Conservation (phyloP, 2,329 filamentous ascomycete species). For the Alternaria longipes region DNA sequence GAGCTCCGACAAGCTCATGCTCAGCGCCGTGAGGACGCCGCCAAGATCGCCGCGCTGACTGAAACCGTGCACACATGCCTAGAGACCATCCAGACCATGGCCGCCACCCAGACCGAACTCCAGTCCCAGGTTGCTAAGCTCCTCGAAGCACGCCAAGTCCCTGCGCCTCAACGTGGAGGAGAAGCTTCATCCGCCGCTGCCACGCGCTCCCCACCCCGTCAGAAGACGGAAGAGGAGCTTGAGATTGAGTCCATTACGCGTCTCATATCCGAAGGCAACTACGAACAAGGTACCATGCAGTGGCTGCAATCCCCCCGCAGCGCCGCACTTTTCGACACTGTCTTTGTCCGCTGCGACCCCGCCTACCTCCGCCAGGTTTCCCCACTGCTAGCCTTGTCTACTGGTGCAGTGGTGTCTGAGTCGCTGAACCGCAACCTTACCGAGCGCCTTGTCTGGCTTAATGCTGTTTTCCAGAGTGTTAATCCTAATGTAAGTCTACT, state of each 20-base stretch:
- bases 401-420: conserved; percentile 69
- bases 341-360: conserved; percentile 67
- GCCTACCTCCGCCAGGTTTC: conserved; percentile 64
- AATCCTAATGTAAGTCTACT: conserved; percentile 60
- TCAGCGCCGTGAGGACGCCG: conserved; percentile 63
- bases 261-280: conserved; percentile 66
- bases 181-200: conserved; percentile 38
- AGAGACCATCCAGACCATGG: conserved; percentile 75
- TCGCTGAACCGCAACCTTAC: conserved; percentile 62
- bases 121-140: conserved; percentile 64
- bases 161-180: conserved; percentile 11
- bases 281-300: conserved; percentile 59
- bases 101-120: conserved; percentile 72
- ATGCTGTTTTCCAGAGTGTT: conserved; percentile 63
- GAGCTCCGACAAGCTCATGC: conserved; percentile 62
- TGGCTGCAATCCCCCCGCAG: conserved; percentile 71
- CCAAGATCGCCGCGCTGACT: conserved; percentile 78
- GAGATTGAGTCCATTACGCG: conserved; percentile 71
- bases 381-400: conserved; percentile 67
- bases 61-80: conserved; percentile 72
- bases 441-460: conserved; percentile 68
- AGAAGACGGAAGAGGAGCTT: conserved; percentile 60
- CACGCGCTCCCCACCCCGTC: conserved; percentile 52
- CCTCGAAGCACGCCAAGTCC: conserved; percentile 47
- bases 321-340: conserved; percentile 67